A percentile compares a stretch with the other conserved stretches of the same genome.
These are phyloP conservation scores for Mycotypha africana DNA, from an alignment of 371 early-diverging fungal species.

Conservation along the genomic window DNA sequence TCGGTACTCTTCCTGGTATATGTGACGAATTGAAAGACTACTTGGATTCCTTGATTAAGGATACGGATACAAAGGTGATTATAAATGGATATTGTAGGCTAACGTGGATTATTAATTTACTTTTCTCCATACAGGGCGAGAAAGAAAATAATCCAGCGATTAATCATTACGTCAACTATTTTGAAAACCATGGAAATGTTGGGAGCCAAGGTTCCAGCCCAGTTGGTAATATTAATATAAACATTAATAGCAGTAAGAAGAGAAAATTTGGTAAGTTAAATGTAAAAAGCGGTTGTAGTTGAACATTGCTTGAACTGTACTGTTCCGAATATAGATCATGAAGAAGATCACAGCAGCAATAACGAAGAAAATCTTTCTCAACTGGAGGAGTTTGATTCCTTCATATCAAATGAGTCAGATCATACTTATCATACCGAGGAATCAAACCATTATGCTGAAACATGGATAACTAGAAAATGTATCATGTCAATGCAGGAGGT, in stretches of 20 bases:
- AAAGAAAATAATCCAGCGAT: conserved; percentile 2
- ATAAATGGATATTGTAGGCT: conserved; percentile 9
- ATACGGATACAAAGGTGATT: conserved; percentile 3
- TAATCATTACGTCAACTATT: conserved; percentile 7
- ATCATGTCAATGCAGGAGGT: conserved; percentile 11
- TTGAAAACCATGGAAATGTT: too few relatives aligned
- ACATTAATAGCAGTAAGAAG: conserved; percentile 1
- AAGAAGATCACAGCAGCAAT: neutral
- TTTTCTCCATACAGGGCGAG: conserved; percentile 5
- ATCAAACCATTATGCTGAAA: conserved; percentile 8
- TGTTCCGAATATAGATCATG: conserved; percentile 8
- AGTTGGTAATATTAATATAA: neutral
- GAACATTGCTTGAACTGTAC: conserved; percentile 5
- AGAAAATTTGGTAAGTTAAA: conserved; percentile 7
- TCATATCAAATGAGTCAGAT: conserved; percentile 7
- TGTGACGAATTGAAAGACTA: conserved; percentile 7
- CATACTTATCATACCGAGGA: conserved; percentile 12
- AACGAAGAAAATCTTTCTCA: conserved; percentile 3
- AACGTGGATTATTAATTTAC: conserved; percentile 6
- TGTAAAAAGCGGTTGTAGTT: conserved; percentile 7
- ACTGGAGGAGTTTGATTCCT: conserved; percentile 7
- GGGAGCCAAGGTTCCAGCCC: conserved; percentile 3
- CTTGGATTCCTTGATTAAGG: conserved; percentile 3
- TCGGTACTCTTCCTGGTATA: conserved; percentile 1
- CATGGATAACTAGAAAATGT: conserved; percentile 7